Evolutionary conservation across 2,329 filamentous ascomycete species (phyloP), one percentile per base, ranked within the genome.

Genomic region (Penicillium sp.): DNA sequence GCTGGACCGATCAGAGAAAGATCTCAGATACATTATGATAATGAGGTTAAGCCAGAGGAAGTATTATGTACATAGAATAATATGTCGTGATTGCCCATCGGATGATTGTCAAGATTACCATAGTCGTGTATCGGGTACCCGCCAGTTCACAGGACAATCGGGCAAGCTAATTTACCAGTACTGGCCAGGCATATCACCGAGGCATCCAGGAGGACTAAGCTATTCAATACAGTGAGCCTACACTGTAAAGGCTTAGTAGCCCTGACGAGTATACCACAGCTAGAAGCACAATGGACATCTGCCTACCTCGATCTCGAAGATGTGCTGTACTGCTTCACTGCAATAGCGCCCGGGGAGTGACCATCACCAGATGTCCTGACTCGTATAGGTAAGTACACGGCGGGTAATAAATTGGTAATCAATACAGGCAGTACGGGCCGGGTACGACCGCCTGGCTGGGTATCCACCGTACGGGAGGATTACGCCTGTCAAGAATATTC

Each of bases 401-500:
- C 27, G 18, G 31, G 46, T 49, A 49, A 35, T 6, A 4, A 49
- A 49, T 18, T 11, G n/a, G 46, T 49, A 49, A 49, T 4, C 31
- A 49, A 19, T 33, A 49, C 43, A 14, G 11, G 10, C 46, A 9
- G 14, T 49, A 49, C 43, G 11, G n/a, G 2, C 24, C 7, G 27
- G 44, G 16, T 18, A 47, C 44, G 44, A 46, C 33, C 7, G 24
- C 14, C 40, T 9, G 18, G 6, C 14, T 22, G 39, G 49, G 46
- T 19, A 59, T 52, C 47, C 52, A 55, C 53, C 46, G 53, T 59
- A 59, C 52, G 56, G 56, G 47, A 50, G 16, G 14, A 61, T 61
- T 61, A 57, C 60, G 46, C 57, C 51, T 60, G 54, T 60, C 60
- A 55, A 60, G 52, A 58, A 60, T 27, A 6, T 60, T 16, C 46